These are phyloP conservation scores for Pseudocercospora fijiensis DNA, from an alignment of 2,329 filamentous ascomycete species.

Conservation along the genomic window DNA sequence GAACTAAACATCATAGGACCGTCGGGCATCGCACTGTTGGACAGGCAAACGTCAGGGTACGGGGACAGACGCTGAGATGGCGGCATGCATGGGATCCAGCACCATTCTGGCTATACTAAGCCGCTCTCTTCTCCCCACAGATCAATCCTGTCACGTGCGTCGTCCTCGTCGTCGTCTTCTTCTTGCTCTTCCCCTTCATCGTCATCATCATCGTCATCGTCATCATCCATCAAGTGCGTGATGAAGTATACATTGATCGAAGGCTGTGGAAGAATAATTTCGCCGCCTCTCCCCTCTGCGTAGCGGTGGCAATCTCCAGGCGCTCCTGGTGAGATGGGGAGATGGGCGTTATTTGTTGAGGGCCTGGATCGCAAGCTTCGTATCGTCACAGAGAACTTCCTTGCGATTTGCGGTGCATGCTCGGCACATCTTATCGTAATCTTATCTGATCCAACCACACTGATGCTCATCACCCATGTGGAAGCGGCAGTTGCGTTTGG, in stretches of 20 bases:
- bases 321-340: no score
- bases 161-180: neutral
- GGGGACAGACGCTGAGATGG: no score
- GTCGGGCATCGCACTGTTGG: no score
- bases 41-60: no score
- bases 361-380: neutral
- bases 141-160: neutral
- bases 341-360: neutral
- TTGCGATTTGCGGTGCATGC: neutral
- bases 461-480: neutral
- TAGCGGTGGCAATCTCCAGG: no score
- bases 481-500: neutral
- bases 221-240: neutral
- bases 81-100: no score
- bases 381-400: neutral
- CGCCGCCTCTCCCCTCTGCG: neutral
- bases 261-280: neutral
- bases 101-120: neutral
- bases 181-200: neutral
- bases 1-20: no score
- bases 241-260: neutral
- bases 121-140: neutral
- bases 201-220: neutral
- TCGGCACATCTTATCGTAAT: neutral
- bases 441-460: conserved; percentile 3